Conservation (phyloP, 75 land plant genomes). For the Pinus albicaulis region DNA sequence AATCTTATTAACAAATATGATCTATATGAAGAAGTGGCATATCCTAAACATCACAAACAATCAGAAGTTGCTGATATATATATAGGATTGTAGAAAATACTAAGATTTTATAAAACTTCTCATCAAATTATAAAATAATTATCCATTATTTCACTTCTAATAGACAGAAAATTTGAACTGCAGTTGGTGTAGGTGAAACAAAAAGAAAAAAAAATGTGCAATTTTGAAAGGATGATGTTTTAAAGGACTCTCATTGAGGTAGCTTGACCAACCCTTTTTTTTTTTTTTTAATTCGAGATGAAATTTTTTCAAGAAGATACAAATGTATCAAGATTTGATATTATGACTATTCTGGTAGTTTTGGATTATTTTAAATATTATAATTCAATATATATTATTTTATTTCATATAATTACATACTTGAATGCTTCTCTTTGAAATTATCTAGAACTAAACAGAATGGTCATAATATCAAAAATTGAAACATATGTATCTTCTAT, state of each 20-base stretch:
- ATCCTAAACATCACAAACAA: conserved; percentile 94
- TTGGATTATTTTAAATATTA: background rate
- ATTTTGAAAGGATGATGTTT: conserved; percentile 2
- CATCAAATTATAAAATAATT: background rate
- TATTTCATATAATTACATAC: no score
- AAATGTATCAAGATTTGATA: background rate
- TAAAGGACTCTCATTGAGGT: conserved; percentile 94
- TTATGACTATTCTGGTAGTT: background rate
- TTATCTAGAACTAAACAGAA: background rate
- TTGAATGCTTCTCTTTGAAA: background rate
- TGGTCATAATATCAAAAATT: background rate
- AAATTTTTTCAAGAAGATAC: background rate
- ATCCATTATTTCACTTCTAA: background rate
- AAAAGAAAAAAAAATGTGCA: background rate
- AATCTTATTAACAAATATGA: conserved; percentile 89
- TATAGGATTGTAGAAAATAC: conserved; percentile 91
- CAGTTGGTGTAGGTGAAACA: background rate
- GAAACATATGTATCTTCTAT: background rate
- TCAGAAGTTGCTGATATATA: conserved; percentile 85
- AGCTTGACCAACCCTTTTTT: background rate
- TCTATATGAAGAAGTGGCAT: conserved; percentile 91
- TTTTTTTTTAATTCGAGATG: background rate
- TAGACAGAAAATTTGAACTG: background rate
- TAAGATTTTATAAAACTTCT: conserved; percentile 38
- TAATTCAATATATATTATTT: no score